Evolutionary conservation across 805 yeast species (phyloP).

Genomic region (Maudiozyma bulderi): DNA sequence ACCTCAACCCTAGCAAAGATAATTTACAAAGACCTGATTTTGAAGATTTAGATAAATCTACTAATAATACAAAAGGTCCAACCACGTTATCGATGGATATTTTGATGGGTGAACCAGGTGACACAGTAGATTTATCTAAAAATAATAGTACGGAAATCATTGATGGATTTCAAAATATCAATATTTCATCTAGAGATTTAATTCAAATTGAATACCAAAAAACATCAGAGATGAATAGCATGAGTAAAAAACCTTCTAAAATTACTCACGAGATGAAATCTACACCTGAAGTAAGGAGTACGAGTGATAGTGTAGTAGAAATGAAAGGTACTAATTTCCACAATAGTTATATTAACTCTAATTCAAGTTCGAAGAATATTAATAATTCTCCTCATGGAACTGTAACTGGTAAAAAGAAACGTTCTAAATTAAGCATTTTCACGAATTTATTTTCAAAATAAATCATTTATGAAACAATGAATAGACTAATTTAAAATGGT

Average conservation of each 20-base stretch:
- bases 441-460: slow-evolving; percentile 12
- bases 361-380: slow-evolving; percentile 1
- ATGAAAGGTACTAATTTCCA: slow-evolving; percentile 3
- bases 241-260: not conserved
- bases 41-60: not conserved
- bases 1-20: not conserved
- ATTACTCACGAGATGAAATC: not conserved
- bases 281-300: slow-evolving; percentile 12
- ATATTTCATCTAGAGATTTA: not conserved
- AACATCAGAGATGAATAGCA: not conserved
- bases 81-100: slow-evolving; percentile 13
- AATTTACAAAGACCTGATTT: not conserved
- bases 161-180: slow-evolving; percentile 1
- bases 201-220: not conserved
- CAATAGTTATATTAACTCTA: not conserved
- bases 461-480: not conserved
- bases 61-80: not conserved
- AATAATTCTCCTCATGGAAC: slow-evolving; percentile 1
- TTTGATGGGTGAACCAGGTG: slow-evolving; percentile 29
- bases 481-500: not conserved
- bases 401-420: slow-evolving; percentile 11
- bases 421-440: slow-evolving; percentile 15
- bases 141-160: not conserved
- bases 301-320: slow-evolving; percentile 18
- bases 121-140: slow-evolving; percentile 18